These are phyloP conservation scores for Pseudogymnoascus sp. DNA, from an alignment of 2,329 filamentous ascomycete species.

Conservation along the genomic window DNA sequence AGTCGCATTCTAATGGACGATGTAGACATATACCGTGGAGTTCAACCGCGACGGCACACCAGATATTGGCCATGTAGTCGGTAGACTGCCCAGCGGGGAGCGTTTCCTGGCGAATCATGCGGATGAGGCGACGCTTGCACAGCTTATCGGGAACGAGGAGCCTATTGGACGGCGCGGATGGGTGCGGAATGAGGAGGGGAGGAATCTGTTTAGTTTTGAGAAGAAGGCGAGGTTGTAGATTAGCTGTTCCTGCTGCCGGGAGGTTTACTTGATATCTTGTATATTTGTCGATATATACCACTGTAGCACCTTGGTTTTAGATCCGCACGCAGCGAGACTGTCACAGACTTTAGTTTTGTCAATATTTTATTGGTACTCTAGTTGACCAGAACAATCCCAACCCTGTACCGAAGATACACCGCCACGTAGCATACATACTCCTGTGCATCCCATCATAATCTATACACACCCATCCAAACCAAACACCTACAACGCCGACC, in stretches of 20 bases:
- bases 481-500: conserved; percentile 1
- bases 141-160: conserved; percentile 39
- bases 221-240: conserved; percentile 16
- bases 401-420: background rate
- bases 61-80: conserved; percentile 42
- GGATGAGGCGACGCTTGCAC: conserved; percentile 40
- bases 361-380: conserved; percentile 2
- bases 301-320: background rate
- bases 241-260: background rate
- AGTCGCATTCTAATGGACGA: background rate
- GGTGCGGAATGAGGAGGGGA: conserved; percentile 32
- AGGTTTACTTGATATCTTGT: background rate
- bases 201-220: conserved; percentile 33
- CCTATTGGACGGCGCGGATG: conserved; percentile 42
- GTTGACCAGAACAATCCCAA: background rate
- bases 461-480: background rate
- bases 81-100: conserved; percentile 39
- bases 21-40: conserved; percentile 54
- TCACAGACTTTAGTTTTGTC: background rate
- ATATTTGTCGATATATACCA: background rate
- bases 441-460: conserved; percentile 2
- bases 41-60: conserved; percentile 46
- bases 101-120: conserved; percentile 52
- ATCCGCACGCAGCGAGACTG: background rate
- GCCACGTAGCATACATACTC: conserved; percentile 2